Evolutionary conservation across 176 grass and related monocot species (phyloP).

Genomic region (Phyllostachys edulis): DNA sequence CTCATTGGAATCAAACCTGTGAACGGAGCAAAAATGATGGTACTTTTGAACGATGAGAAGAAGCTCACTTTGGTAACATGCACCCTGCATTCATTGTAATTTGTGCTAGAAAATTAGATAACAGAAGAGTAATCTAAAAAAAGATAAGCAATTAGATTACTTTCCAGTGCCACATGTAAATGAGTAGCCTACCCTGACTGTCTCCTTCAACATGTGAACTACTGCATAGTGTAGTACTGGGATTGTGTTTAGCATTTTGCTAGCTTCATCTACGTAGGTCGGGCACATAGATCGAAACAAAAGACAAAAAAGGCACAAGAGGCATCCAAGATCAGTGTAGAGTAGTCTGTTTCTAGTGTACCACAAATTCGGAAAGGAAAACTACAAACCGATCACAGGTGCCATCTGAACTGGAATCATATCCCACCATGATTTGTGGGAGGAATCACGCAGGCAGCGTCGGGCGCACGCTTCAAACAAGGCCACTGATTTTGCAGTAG

Average conservation of each 20-base stretch:
- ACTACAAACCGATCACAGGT: background rate
- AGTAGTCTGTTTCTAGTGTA: background rate
- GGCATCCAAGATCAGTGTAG: background rate
- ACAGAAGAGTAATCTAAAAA: no score
- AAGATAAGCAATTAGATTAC: background rate
- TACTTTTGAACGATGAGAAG: no score
- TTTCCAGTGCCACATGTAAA: no score
- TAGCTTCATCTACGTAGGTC: no score
- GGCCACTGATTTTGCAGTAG: background rate
- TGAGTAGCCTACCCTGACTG: no score
- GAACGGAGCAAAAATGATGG: background rate
- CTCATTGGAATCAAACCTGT: constrained; percentile 14
- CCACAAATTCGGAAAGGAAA: no score
- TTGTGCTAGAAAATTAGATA: background rate
- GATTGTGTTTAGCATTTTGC: no score
- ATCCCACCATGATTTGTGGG: constrained; percentile 21
- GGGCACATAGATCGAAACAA: background rate
- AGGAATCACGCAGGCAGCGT: background rate
- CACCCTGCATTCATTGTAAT: background rate
- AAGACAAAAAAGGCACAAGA: no score
- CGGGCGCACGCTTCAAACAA: background rate
- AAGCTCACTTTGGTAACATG: background rate
- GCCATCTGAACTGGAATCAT: background rate
- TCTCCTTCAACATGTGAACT: no score
- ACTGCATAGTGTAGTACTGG: no score